A percentile compares a stretch with the other conserved stretches of the same genome.
These are phyloP conservation scores for Pterocarpus santalinus DNA, from an alignment of 306 rosid genomes.

Conservation along the genomic window DNA sequence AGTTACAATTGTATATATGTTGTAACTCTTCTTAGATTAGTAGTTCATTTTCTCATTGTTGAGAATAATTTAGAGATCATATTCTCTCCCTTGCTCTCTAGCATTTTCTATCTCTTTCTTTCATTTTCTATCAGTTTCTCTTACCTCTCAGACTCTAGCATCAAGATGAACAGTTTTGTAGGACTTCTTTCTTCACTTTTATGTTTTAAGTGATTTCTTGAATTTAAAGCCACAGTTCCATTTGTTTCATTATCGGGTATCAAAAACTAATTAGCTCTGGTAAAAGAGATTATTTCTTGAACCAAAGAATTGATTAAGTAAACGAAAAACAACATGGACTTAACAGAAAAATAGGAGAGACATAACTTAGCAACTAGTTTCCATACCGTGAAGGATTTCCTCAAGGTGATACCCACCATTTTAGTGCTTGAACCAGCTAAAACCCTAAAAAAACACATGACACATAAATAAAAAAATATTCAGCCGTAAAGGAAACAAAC, in stretches of 20 bases:
- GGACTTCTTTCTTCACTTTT: background rate
- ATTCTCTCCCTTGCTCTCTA: slow-evolving; percentile 1
- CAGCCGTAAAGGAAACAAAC: slow-evolving; percentile 30
- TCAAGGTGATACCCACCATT: slow-evolving; percentile 50
- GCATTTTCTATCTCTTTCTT: no score
- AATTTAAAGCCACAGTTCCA: slow-evolving; percentile 23
- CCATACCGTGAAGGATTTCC: slow-evolving; percentile 74
- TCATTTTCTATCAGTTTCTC: no score
- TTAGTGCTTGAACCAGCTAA: slow-evolving; percentile 57
- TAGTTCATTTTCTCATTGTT: no score
- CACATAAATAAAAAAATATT: slow-evolving; percentile 28
- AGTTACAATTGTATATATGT: no score
- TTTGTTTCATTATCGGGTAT: background rate
- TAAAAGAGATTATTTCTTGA: slow-evolving; percentile 11
- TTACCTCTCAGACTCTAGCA: no score
- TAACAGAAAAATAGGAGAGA: background rate
- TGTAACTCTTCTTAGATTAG: no score
- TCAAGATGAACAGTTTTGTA: background rate
- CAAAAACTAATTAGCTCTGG: slow-evolving; percentile 14
- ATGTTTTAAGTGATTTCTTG: background rate
- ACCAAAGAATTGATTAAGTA: slow-evolving; percentile 23
- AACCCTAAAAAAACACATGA: slow-evolving; percentile 56
- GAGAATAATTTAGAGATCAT: no score
- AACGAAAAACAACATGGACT: background rate
- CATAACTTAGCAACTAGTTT: slow-evolving; percentile 6